Evolutionary conservation across 345 rosid species (phyloP), one percentile per base, ranked within the genome.

Genomic region (Noccaea caerulescens): DNA sequence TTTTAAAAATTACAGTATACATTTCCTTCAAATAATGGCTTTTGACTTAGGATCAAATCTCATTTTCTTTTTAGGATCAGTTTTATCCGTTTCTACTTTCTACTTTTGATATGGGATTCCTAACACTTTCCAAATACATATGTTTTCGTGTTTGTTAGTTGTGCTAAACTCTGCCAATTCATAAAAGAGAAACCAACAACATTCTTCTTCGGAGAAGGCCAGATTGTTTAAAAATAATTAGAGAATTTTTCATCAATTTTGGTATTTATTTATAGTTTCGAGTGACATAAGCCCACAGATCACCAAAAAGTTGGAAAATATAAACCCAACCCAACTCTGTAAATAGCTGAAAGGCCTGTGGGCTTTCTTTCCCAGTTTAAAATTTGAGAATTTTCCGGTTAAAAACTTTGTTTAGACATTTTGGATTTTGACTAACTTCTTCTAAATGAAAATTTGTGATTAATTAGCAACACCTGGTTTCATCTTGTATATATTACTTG

Each of bases 261-360:
- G 10, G 10, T 3, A 12, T 12, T 58, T 39, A 3, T 20, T 3
- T 12, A 59, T 12, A 8, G 43, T n/a, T 14, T 8, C 20, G 23
- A 42, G 23, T 60, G 18, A 25, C 36, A 60, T 60, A 4, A 13
- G 7, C 37, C 5, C 12, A 59, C 12, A 18, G 63, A 39, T 2
- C 34, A 23, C 7, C 49, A 18, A 12, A n/a, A 32, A 55, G 25
- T 7, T 7, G 8, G 9, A 27, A 39, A 33, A 45, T 7, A 63
- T 16, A 39, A 7, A 27, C 4, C 51, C 23, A 38, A 54, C 55
- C 45, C 8, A 57, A 57, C 14, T 36, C 4, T 50, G 1, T 34
- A 58, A 58, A 20, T 5, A 58, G 25, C 23, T 45, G n/a, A 42
- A 54, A 32, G 42, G 43, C 54, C 63, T 63, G 23, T 58, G 73